Percentiles rank a stretch among this genome's conserved stretches.
Conservation (phyloP, 1,284 basidiomycete species). For the Hymenochaete sp. region DNA sequence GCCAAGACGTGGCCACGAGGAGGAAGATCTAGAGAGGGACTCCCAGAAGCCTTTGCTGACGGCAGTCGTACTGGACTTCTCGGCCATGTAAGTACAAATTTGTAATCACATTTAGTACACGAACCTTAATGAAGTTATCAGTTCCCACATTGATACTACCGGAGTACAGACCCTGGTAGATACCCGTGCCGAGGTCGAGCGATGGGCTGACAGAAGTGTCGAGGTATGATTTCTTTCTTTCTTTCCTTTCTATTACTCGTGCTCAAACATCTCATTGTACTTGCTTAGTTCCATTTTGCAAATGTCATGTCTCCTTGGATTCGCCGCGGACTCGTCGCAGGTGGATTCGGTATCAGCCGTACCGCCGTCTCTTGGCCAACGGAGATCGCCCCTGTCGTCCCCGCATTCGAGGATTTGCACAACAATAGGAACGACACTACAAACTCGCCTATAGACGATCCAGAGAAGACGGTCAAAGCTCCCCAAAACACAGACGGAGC, state of each 20-base stretch:
- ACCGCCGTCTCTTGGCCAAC: constrained; percentile 35
- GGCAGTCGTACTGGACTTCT: constrained; percentile 90
- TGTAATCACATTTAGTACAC: no score
- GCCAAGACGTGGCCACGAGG: constrained; percentile 43
- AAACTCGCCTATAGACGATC: constrained; percentile 16
- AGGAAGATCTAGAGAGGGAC: constrained; percentile 44
- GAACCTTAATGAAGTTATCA: constrained; percentile 27
- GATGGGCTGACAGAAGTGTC: constrained; percentile 75
- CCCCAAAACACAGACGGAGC: constrained; percentile 5
- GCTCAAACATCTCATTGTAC: neutral
- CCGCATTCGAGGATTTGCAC: constrained; percentile 43
- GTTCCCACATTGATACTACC: constrained; percentile 78
- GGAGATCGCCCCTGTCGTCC: constrained; percentile 71
- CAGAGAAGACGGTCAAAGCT: constrained; percentile 11
- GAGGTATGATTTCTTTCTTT: constrained; percentile 41
- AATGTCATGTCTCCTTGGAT: constrained; percentile 92
- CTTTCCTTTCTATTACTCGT: neutral
- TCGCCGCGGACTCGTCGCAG: constrained; percentile 78
- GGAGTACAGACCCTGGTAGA: constrained; percentile 89
- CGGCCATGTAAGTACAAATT: constrained; percentile 64
- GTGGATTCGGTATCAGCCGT: constrained; percentile 70
- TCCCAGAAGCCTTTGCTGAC: constrained; percentile 59
- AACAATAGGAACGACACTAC: no score
- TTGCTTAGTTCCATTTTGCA: constrained; percentile 74
- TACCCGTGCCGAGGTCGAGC: constrained; percentile 77